Conservation (phyloP, 495 filamentous ascomycete genomes). For the Astrothelium macrocarpum region DNA sequence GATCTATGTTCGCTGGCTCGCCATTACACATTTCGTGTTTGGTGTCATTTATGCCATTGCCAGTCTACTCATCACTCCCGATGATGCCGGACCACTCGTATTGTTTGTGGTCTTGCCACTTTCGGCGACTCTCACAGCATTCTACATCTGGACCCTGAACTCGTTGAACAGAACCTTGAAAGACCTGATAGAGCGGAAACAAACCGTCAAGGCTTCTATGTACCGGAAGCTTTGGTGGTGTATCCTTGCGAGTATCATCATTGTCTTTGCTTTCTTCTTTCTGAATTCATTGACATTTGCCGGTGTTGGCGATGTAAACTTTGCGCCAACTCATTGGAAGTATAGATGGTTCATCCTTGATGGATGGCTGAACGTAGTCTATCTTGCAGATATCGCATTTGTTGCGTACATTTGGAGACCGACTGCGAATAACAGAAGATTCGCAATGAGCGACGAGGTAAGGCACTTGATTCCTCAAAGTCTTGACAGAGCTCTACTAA, state of each 20-base stretch:
- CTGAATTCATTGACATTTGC: conserved; percentile 93
- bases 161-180: conserved; percentile 91
- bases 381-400: conserved; percentile 81
- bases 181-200: conserved; percentile 85
- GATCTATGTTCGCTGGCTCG: conserved; percentile 86
- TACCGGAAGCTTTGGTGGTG: conserved; percentile 99
- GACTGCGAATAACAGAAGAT: conserved; percentile 91
- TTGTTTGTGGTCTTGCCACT: conserved; percentile 90
- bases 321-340: conserved; percentile 93
- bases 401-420: conserved; percentile 97
- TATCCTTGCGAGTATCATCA: conserved; percentile 80
- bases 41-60: conserved; percentile 88
- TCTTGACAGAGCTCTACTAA: too few species aligned
- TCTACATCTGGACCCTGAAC: conserved; percentile 99
- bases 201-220: conserved; percentile 88
- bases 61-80: conserved; percentile 78
- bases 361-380: conserved; percentile 95
- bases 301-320: conserved; percentile 68
- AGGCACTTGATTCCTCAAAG: too few species aligned
- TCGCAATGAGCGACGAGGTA: conserved; percentile 97
- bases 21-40: conserved; percentile 87
- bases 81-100: conserved; percentile 76
- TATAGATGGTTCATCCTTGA: conserved; percentile 95
- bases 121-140: conserved; percentile 84
- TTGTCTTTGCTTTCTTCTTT: conserved; percentile 95